phyloP scores from a whole-genome alignment of 495 filamentous ascomycete genomes.

The Aspergillus sclerotioniger region DNA sequence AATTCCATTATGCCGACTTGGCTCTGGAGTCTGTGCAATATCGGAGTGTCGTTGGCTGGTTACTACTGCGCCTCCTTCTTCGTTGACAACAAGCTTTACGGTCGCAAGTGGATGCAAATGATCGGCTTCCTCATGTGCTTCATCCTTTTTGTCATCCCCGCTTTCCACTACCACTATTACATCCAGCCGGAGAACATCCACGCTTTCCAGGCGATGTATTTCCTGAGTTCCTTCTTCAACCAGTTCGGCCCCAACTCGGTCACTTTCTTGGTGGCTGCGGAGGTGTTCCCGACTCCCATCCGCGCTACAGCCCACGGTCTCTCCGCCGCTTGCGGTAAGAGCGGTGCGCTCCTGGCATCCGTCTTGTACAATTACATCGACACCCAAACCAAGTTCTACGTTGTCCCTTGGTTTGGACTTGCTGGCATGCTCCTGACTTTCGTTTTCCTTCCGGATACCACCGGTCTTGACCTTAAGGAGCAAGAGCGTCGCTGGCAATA shows the following conservation, averaged over 20 bases:
- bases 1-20: slow-evolving; percentile 74
- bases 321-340: slow-evolving; percentile 79
- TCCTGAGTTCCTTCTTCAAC: slow-evolving; percentile 91
- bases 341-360: slow-evolving; percentile 77
- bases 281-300: slow-evolving; percentile 86
- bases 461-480: slow-evolving; percentile 88
- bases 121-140: slow-evolving; percentile 84
- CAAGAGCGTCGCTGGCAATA: slow-evolving; percentile 86
- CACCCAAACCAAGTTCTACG: slow-evolving; percentile 73
- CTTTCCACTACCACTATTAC: slow-evolving; percentile 81
- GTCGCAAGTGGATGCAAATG: slow-evolving; percentile 89
- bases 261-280: slow-evolving; percentile 87
- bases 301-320: slow-evolving; percentile 90
- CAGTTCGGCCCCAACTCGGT: slow-evolving; percentile 92
- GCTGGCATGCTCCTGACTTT: slow-evolving; percentile 72
- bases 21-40: slow-evolving; percentile 88
- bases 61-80: slow-evolving; percentile 81
- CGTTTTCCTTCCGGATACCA: slow-evolving; percentile 87
- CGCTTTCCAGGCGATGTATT: slow-evolving; percentile 89
- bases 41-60: slow-evolving; percentile 74
- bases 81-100: slow-evolving; percentile 90
- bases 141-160: slow-evolving; percentile 81
- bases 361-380: slow-evolving; percentile 88
- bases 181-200: slow-evolving; percentile 61
- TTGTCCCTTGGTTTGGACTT: slow-evolving; percentile 91